Base-by-base conservation (phyloP, 1,284 basidiomycete genomes). In the Mrakiaceae sp. region DNA sequence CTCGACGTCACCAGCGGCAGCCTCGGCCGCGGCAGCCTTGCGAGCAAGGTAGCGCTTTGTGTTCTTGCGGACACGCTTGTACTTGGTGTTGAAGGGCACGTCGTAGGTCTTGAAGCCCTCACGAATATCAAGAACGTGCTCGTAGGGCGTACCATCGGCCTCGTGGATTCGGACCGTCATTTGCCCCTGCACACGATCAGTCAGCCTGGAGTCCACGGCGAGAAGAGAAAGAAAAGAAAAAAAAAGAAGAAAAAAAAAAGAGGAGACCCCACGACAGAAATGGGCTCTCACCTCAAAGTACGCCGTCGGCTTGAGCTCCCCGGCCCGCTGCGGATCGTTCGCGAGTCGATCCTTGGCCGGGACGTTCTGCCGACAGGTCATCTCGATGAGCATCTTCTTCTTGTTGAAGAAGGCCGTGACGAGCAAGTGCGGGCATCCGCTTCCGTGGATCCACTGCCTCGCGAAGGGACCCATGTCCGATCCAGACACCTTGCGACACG, bases 31-130 rank as follows among this genome's bases (percentile, higher is more conserved):
- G 3, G 91, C 91, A 0, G 90, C 88, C 75, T 96, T 93, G 47
- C 94, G 84, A 7, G 94, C 93, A 58, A 96, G 83, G 71, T 96
- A 96, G 16, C 92, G 87, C 74, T 95, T 95, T 27, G 91, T 96
- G 71, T 94, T 92, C 48, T 95, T 82, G 60, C 94, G 83, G 14
- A 97, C 90, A 68, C 96, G 90, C 77, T 98, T 98, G 78, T 98
- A 98, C 76, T 98, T 98, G n/a, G 95, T 98, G 75, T 98, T 98
- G 81, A 98, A 98, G 1, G 96, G 94, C 0, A 98, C 92, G 72
- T 96, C 92, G 74, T 91, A 97, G 11, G 88, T 86, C 74, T 96
- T 97, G 77, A 88, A 88, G 1, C 84, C 77, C 27, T 83, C 84
- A 52, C 89, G 86, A 66, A 98, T 89, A 73, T 97, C 93, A 52